Evolutionary conservation across 192 early-diverging fungal genomes (phyloP).

Genomic region (Paraglomus occultum): DNA sequence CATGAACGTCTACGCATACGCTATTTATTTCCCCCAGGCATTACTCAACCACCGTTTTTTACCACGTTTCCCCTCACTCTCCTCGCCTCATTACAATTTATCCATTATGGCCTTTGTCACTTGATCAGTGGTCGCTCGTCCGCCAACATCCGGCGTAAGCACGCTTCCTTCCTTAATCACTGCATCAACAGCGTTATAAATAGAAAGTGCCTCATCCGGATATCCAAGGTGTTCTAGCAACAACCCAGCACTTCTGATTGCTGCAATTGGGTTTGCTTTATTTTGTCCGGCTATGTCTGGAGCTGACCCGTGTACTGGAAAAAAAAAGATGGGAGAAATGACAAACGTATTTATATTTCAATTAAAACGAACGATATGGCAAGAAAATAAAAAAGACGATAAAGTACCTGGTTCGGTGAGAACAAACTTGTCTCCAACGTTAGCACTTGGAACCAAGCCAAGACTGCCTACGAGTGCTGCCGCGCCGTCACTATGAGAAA

Average conservation of each 20-base stretch:
- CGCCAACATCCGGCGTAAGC: constrained; percentile 89
- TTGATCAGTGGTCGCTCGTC: constrained; percentile 75
- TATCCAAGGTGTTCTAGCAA: constrained; percentile 86
- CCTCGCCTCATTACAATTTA: too few species aligned
- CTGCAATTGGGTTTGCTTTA: constrained; percentile 95
- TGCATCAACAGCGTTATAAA: constrained; percentile 84
- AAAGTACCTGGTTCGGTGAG: constrained; percentile 82
- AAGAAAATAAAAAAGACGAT: neutral
- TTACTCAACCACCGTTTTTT: too few species aligned
- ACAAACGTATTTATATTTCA: too few species aligned
- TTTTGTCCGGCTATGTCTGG: constrained; percentile 98
- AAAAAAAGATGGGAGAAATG: neutral
- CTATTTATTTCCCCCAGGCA: too few species aligned
- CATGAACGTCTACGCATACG: too few species aligned
- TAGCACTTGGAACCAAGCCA: constrained; percentile 94
- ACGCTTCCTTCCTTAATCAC: constrained; percentile 61
- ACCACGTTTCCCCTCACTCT: too few species aligned
- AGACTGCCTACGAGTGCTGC: constrained; percentile 94
- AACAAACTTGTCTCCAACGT: constrained; percentile 94
- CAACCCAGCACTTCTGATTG: constrained; percentile 92
- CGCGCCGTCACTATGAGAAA: constrained; percentile 73
- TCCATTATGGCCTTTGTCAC: constrained; percentile 72
- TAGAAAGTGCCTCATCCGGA: constrained; percentile 64
- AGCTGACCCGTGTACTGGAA: constrained; percentile 86
- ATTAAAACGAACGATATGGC: neutral